Percentiles rank a stretch among this genome's conserved stretches.
Evolutionary conservation across 768 basidiomycete genomes (phyloP).

Genomic region (Russula dissimulans): DNA sequence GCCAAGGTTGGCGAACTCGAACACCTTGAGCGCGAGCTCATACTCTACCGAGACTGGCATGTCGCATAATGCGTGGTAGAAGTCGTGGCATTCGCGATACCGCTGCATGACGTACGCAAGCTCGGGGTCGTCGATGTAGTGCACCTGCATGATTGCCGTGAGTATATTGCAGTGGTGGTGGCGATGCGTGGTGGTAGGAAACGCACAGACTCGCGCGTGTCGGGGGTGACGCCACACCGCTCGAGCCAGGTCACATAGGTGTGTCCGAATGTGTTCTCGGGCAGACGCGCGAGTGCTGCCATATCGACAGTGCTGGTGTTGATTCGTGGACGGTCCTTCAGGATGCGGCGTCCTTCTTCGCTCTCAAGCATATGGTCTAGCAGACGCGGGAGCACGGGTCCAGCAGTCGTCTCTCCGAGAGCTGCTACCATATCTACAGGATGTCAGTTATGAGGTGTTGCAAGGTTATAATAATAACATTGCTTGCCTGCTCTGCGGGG

Average conservation of each 20-base stretch:
- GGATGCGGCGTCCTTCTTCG: conserved; percentile 73
- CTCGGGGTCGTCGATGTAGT: conserved; percentile 90
- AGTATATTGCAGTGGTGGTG: background rate
- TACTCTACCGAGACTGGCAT: conserved; percentile 85
- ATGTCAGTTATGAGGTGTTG: background rate
- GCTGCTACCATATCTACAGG: conserved; percentile 89
- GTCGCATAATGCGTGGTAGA: conserved; percentile 87
- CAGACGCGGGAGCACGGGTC: conserved; percentile 62
- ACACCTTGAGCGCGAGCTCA: conserved; percentile 89
- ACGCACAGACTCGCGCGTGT: conserved; percentile 82
- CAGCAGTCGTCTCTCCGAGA: conserved; percentile 87
- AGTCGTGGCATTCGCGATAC: conserved; percentile 96
- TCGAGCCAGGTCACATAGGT: conserved; percentile 89
- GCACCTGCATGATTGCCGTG: conserved; percentile 48
- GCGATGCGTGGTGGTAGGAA: background rate
- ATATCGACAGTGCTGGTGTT: conserved; percentile 71
- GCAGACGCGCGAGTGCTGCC: conserved; percentile 50
- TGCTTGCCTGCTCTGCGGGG: conserved; percentile 70
- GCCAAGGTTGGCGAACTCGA: conserved; percentile 88
- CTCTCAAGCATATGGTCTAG: conserved; percentile 71
- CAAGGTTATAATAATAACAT: conserved; percentile 23
- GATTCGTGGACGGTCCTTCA: conserved; percentile 77
- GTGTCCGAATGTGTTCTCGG: conserved; percentile 75
- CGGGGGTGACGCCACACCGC: conserved; percentile 81
- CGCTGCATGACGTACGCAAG: conserved; percentile 97